Base-by-base conservation (phyloP, 164 flowering plant genomes). In the Vitis cinerea region DNA sequence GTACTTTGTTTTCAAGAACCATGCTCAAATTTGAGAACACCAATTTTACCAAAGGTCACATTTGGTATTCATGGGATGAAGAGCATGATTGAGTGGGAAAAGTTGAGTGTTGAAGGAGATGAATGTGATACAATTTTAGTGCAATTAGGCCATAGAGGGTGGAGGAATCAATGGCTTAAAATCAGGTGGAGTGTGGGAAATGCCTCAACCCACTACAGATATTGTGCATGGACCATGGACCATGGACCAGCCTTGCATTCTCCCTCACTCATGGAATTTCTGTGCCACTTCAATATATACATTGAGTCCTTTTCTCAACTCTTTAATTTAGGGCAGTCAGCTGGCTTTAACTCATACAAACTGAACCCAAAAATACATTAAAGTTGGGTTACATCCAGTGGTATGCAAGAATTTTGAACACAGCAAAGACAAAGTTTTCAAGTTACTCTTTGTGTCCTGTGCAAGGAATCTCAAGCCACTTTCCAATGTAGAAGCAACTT, bases 41-140 rank as follows among this genome's bases (percentile, higher is more conserved):
- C 27, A 37, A 37, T 37, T 37, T 37, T 37, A 2, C 6, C 44
- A 37, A 37, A 37, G 44, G 44, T 37, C 44, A 3, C 7, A 37
- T 37, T 37, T 37, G 44, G 44, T 37, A 37, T 37, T 37, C 44
- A 37, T 3, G 29, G 9, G 59, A 19, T 2, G 9, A 19, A 1
- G 59, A 57, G 23, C 13, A 54, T 47, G 23, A 16, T 19, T 12
- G 67, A 65, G 44, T 66, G 59, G 60, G 19, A 66, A 15, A 37
- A 51, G 50, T 51, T 13, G 56, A 0, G 16, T 13, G n/a, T 14
- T 3, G 10, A 10, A 4, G 15, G 19, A 57, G 59, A 6, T 5
- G 59, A 23, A 19, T 57, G 59, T 57, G 59, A 57, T 15, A 19
- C 59, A 15, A 15, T 10, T 0, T 55, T 55, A 3, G 29, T 57